Base-by-base conservation (phyloP, 2,329 filamentous ascomycete genomes). In the Xenoacremonium recifei region DNA sequence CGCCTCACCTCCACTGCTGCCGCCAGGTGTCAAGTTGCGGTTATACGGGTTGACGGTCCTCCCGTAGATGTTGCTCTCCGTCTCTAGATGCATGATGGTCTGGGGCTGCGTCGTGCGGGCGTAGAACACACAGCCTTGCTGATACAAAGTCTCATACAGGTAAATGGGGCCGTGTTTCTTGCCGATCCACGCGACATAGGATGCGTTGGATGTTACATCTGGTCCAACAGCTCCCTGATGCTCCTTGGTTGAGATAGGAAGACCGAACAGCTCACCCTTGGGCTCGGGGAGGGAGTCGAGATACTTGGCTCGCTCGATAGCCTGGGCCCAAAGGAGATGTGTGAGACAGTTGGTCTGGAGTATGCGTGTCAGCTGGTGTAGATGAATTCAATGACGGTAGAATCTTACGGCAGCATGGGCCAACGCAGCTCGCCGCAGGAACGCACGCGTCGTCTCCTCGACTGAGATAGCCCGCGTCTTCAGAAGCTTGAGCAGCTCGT, bases 81-180 rank as follows among this genome's bases (percentile, higher is more conserved):
- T 77, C 55, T 86, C 83, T 27, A 82, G 58, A 13, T 71, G 69
- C 59, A 71, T 71, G 35, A 81, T 64, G 0, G 70, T 74, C 51
- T 81, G 78, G 0, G 84, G 83, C 5, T 86, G 73, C 41, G 85
- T 87, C 1, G 85, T 87, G 60, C 87, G 86, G 44, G 79, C 77
- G 54, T 84, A 64, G 40, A 64, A 62, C 2, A 60, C 57, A 20
- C 61, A 63, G 0, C 61, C 61, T 29, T 65, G 50, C 0, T 53
- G 52, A 20, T 51, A 63, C 2, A 64, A 41, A 3, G 49, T 53
- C 27, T 62, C 51, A 23, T 63, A 64, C 0, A 64, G 53, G 7
- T 62, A 29, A 9, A 64, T 64, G 0, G 62, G 63, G 2, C 62
- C 61, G 32, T 64, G 62, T 4, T 52, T 43, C 34, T 59, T 62